Base-by-base conservation (phyloP, 805 yeast species). In the Yamadazyma insecticola region DNA sequence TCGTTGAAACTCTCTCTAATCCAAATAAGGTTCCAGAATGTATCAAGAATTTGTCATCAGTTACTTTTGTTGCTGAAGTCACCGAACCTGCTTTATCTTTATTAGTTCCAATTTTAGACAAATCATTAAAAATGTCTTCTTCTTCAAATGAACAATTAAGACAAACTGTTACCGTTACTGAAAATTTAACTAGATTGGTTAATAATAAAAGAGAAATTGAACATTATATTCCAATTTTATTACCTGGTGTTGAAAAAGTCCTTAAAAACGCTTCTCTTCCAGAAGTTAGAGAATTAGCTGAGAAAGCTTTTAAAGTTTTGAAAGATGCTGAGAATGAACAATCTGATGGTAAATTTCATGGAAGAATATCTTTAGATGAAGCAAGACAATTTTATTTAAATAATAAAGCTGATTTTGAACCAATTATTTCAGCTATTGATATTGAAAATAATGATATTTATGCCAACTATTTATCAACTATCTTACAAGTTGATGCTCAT, bases 11-110 rank as follows among this genome's bases (percentile, higher is more conserved):
- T 30, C 72, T 92, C 58, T 88, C 94, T 28, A 84, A 90, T 53
- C 97, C 97, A 34, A 70, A 71, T 43, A 83, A 84, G 53, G 95
- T 90, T 29, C 85, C 96, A 35, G 81, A 75, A 37, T 88, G 96
- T 60, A 85, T 90, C 57, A 85, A 82, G 60, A 76, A 90, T 26
- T 72, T 90, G 41, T 82, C 96, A 2, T 83, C 94, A 24, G 97
- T 90, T 33, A 92, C 98, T 0, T 90, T 90, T 57, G 97, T 90
- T 29, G 96, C 98, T 28, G 98, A 92, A 66, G 98, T 90, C 41
- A 92, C 97, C 11, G 97, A 89, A 65, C 94, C 97, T 4, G 94
- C 95, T 4, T 70, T 90, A 47, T 76, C 97, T 6, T 63, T 90
- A 35, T 70, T 90, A 51, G 97, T 86, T 27, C 98, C 98, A 28